Evolutionary conservation across 2,329 filamentous ascomycete species (phyloP).

Genomic region (Colletotrichum lupini): DNA sequence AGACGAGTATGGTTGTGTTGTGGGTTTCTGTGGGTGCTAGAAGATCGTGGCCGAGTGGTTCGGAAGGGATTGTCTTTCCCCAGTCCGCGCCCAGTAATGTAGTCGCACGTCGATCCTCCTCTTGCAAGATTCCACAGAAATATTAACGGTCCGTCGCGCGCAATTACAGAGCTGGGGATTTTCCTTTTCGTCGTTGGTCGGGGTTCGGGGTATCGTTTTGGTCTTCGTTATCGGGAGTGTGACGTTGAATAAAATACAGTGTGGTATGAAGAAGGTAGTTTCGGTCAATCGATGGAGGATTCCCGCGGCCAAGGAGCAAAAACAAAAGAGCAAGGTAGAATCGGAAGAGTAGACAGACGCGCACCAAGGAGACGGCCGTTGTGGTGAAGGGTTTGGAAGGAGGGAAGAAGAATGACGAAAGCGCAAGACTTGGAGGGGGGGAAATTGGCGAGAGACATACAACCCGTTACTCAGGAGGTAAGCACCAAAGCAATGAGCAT

Average conservation of each 20-base stretch:
- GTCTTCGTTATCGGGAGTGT: background rate
- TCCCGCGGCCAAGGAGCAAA: background rate
- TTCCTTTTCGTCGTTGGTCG: background rate
- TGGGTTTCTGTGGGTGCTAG: background rate
- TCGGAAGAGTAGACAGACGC: background rate
- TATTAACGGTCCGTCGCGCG: background rate
- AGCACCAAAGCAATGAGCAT: background rate
- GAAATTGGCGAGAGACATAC: background rate
- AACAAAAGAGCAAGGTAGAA: background rate
- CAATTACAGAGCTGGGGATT: background rate
- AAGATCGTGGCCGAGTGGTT: background rate
- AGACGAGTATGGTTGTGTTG: background rate
- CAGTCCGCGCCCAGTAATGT: constrained; percentile 6
- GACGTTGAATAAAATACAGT: background rate
- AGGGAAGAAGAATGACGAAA: background rate
- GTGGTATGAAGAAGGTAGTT: background rate
- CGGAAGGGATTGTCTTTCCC: background rate
- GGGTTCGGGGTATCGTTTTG: background rate
- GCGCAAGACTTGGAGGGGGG: background rate
- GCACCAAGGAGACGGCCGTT: background rate
- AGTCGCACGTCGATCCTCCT: constrained; percentile 27
- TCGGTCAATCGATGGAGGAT: background rate
- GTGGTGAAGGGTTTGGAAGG: background rate
- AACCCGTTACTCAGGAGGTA: background rate
- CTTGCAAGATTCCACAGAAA: constrained; percentile 27